Conservation (phyloP, 75 land plant genomes). For the Isoetes taiwanensis region DNA sequence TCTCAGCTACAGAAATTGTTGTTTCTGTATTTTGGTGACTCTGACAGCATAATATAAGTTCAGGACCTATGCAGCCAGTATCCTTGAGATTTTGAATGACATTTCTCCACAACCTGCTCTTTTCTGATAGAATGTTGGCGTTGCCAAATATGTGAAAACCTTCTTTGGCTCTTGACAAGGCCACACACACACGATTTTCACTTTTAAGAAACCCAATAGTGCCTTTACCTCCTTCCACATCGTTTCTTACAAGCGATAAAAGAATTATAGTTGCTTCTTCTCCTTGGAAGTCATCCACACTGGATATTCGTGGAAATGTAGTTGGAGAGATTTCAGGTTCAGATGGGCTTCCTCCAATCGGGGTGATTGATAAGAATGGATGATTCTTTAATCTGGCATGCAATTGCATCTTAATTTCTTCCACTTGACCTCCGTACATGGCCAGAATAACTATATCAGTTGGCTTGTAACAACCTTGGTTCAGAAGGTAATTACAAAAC, state of each 20-base stretch:
- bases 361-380: too few relatives aligned
- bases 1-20: neutral
- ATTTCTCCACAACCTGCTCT: conserved; percentile 11
- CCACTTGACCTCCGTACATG: conserved; percentile 13
- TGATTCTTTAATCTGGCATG: neutral
- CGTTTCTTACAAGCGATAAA: conserved; percentile 20
- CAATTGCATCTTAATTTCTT: neutral
- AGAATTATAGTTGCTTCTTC: conserved; percentile 19
- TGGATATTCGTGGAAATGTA: conserved; percentile 11
- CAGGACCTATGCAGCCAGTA: neutral
- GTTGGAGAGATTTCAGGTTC: neutral
- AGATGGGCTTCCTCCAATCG: too few relatives aligned
- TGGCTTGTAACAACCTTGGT: conserved; percentile 7
- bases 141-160: conserved; percentile 25
- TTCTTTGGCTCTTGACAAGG: conserved; percentile 9
- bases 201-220: conserved; percentile 11
- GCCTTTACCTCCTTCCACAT: neutral
- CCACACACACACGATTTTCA: conserved; percentile 10
- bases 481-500: conserved; percentile 13
- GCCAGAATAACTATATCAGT: conserved; percentile 8
- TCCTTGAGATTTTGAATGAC: conserved; percentile 4
- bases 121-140: conserved; percentile 9
- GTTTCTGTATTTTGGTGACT: conserved; percentile 15
- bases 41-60: conserved; percentile 6
- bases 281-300: conserved; percentile 25